Evolutionary conservation across 2,329 filamentous ascomycete genomes (phyloP), one percentile per base, ranked within the genome.

Genomic region (Cladorrhinum sp.): DNA sequence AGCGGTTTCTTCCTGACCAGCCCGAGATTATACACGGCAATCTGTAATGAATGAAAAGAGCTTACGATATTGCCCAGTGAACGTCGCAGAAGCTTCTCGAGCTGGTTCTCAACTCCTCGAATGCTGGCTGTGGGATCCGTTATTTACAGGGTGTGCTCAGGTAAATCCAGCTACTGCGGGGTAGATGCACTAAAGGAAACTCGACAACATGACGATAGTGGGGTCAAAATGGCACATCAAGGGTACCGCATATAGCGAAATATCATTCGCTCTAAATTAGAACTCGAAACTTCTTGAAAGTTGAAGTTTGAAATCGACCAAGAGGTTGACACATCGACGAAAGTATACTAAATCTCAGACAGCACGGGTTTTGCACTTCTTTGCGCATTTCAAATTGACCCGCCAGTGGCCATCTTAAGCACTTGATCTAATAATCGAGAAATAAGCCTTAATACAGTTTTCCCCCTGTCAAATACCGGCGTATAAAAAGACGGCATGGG

Each of bases 101-200:
- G 38, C 38, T 56, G 22, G 16, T 49, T 24, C 22, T 48, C 32
- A 27, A n/a, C 32, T 24, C 10, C 49, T 13, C 32, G n/a, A 18
- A 45, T 13, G 41, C 20, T 18, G 41, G 41, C n/a, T 45, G 41
- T 36, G 16, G n/a, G 36, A 56, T 56, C 53, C 53, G 49, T 38
- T 24, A 27, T 18, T 56, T 48, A 23, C 41, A 45, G 16, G 41
- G 41, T 45, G 16, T 45, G 41, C 41, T 45, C 7, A n/a, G n/a
- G n/a, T n/a, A 56, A 36, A 38, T 56, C 53, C 38, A 56, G 41
- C 38, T 56, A 36, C 38, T 55, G 53, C 38, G 53, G 53, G 53
- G 53, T 56, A 56, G 38, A n/a, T n/a, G n/a, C n/a, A n/a, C n/a
- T n/a, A n/a, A n/a, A n/a, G n/a, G n/a, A n/a, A n/a, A n/a, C 53